Evolutionary conservation across 1,284 basidiomycete genomes (phyloP), one percentile per base, ranked within the genome.

Genomic region (Ceratobasidium sp.): DNA sequence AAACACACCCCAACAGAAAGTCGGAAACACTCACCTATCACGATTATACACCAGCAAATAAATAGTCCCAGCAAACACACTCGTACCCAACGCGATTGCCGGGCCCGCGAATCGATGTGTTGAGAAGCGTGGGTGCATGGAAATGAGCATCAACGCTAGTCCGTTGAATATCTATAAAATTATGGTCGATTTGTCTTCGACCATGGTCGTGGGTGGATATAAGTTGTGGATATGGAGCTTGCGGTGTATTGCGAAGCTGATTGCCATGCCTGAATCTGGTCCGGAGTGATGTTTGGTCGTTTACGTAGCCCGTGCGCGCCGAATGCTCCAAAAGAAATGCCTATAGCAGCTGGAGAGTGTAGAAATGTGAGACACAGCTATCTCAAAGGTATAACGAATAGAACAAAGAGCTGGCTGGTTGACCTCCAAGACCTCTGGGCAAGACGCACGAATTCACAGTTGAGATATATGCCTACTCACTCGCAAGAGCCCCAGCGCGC

Each of bases 21-120:
- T 39, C 5, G 42, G 9, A 39, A 15, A 42, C 20, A 75, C 86
- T 83, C 81, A 92, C 91, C 87, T 86, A 66, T 92, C 91, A 13
- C 87, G 85, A 78, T 88, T 87, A 58, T 94, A 84, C 23, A 94
- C 89, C 56, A 95, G 86, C 0, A 87, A 86, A 82, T 92, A 89
- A 82, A 96, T 94, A 78, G 90, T 91, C 0, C 91, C 91, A 20
- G 93, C 94, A 84, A 96, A 96, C 4, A 94, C 75, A 1, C 89
- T 78, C 0, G 90, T 88, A 0, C 95, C 94, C 1, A 84, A 84
- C 15, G 89, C 87, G 77, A 95, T 91, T 2, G 93, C 90, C 2
- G 91, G 91, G 2, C 91, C 91, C n/a, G 94, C 92, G 81, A 92
- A 91, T 56, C 88, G 86, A 83, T 94, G 91, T 2, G 82, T 79